Base-by-base conservation (phyloP, 495 filamentous ascomycete species). In the Aspergillus indologenus region DNA sequence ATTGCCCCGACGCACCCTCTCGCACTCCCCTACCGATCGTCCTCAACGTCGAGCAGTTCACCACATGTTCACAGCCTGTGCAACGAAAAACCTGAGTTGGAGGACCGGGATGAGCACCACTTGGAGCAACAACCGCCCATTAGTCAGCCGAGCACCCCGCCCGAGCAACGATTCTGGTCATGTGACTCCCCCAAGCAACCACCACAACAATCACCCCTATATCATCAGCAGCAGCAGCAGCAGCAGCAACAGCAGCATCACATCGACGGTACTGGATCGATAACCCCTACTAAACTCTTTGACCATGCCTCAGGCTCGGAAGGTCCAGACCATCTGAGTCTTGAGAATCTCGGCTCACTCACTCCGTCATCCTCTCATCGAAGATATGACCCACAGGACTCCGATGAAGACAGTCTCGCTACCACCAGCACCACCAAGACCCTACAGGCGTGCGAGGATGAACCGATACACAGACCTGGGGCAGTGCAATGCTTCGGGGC, bases 391-490 rank as follows among this genome's bases (percentile, higher is more conserved):
- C 2, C 73, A 84, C 26, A 62, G 90, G 9, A 91, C 92, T 2
- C 70, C 83, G 15, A 77, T 90, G 21, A 68, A 88, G 46, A 92
- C 89, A 0, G 84, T 5, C 83, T 98, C 19, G 87, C 96, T 50
- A 93, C 90, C 5, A 92, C 92, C 12, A 79, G 89, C 54, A 82
- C 87, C 54, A 85, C 87, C 2, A 80, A 85, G 17, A 81, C 73
- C 1, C 75, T 93, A 44, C 89, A 92, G 63, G 57, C 81, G n/a
- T 96, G 91, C 69, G 93, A 98, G 71, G 93, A 98, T 70, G 93
- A 96, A 63, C 91, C 93, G 0, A 96, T 96, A 44, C 91, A 91
- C 62, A 89, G 91, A 15, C 93, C 93, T 0, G 92, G 92, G 15
- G 91, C 92, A n/a, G 77, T 96, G 1, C 93, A 97, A 63, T 77